Evolutionary conservation across 441 rosid genomes (phyloP), one percentile per base, ranked within the genome.

Genomic region (Corymbia calophylla): DNA sequence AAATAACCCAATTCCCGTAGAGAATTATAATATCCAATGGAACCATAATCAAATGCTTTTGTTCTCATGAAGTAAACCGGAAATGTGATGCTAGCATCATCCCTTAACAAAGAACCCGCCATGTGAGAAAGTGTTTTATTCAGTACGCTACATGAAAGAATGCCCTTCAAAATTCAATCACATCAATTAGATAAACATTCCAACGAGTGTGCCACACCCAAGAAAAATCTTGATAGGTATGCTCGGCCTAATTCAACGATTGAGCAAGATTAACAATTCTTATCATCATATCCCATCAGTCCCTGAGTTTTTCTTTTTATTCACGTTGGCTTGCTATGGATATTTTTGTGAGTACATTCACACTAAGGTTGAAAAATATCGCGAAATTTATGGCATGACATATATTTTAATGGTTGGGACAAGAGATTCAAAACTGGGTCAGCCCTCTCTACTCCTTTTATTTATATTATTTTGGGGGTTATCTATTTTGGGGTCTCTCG

Each of bases 181-280:
- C 6, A 8, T 39, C 49, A 19, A 77, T 10, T n/a, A 7, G 1
- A 12, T 44, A 44, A 44, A 23, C 18, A 25, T 8, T 77, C 7
- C 0, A 0, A 23, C 4, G 0, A 10, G 1, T 6, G 3, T 13
- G 2, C 10, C 51, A 3, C n/a, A 13, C 51, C 3, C 17, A 14
- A 23, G n/a, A 77, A 77, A 13, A 77, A 44, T 77, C 51, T 23
- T 23, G 1, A 23, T 23, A 23, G 23, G 27, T 39, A 7, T 5
- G 10, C 44, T 23, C 1, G 2, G 11, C 2, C 48, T 77, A 44
- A 23, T 53, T 77, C 27, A 23, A 73, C 1, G 0, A 4, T 21
- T 6, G 49, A 73, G 29, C 82, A 21, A 73, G 48, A 10, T 9
- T 35, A 10, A 21, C 16, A 0, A 35, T 73, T 39, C 5, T 39